phyloP scores from a whole-genome alignment of 176 grass and related monocot genomes.

The Rhynchospora tenuis region DNA sequence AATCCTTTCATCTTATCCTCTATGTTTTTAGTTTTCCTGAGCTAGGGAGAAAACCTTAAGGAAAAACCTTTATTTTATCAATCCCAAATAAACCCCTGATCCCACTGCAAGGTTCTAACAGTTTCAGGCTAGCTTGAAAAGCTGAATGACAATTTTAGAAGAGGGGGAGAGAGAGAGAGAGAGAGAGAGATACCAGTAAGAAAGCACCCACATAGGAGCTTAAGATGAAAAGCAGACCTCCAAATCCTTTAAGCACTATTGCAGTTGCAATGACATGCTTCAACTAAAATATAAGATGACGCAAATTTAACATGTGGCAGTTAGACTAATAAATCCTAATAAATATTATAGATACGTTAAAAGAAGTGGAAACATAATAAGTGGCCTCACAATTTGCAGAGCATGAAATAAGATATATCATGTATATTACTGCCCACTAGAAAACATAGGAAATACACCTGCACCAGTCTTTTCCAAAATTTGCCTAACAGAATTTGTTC shows the following conservation, averaged over 20 bases:
- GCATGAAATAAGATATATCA: background rate
- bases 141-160: background rate
- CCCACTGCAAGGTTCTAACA: background rate
- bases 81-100: background rate
- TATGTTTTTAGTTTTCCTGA: background rate
- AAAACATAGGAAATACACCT: background rate
- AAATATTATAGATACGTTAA: background rate
- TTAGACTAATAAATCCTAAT: background rate
- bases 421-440: background rate
- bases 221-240: slow-evolving; percentile 39
- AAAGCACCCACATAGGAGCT: slow-evolving; percentile 33
- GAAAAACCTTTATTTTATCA: background rate
- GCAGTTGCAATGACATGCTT: slow-evolving; percentile 35
- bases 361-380: background rate
- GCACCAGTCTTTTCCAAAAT: background rate
- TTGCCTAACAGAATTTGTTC: background rate
- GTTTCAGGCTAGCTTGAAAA: background rate
- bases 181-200: background rate
- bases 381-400: background rate
- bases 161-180: background rate
- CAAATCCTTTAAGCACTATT: slow-evolving; percentile 36
- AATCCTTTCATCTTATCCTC: background rate
- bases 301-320: background rate
- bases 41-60: background rate
- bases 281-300: slow-evolving; percentile 20